Percentiles rank a stretch among this genome's conserved stretches.
Conservation (phyloP, 345 rosid genomes). For the Stellera chamaejasme region DNA sequence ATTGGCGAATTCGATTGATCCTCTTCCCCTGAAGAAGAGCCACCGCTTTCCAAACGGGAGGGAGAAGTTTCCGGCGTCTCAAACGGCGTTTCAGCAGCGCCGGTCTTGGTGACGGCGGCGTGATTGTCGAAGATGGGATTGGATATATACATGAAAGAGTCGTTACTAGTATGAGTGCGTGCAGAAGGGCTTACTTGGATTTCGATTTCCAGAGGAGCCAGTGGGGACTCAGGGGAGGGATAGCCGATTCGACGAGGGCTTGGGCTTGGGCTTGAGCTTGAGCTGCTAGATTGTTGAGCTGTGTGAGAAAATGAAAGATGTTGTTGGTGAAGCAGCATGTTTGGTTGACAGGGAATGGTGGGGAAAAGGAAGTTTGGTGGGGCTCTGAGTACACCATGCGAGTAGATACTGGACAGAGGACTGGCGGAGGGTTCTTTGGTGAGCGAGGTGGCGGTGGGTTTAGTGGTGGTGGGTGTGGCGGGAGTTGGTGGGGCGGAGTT, state of each 20-base stretch:
- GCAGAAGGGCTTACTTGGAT: neutral
- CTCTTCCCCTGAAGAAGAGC: conserved; percentile 20
- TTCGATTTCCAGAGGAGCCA: conserved; percentile 23
- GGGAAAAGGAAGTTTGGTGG: conserved; percentile 53
- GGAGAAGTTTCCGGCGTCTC: conserved; percentile 86
- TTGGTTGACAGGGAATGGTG: conserved; percentile 14
- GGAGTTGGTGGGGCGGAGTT: conserved; percentile 17
- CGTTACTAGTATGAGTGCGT: conserved; percentile 5
- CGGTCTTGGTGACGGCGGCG: conserved; percentile 15
- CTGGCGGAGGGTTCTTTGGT: conserved; percentile 18
- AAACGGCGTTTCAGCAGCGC: conserved; percentile 44
- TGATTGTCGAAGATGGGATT: conserved; percentile 76
- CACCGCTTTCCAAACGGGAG: conserved; percentile 40
- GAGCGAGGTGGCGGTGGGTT: conserved; percentile 9
- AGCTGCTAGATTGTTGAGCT: conserved; percentile 11
- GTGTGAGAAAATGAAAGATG: conserved; percentile 14
- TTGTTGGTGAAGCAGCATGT: conserved; percentile 3
- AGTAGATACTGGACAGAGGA: conserved; percentile 37
- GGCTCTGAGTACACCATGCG: conserved; percentile 62
- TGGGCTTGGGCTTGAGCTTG: conserved; percentile 16
- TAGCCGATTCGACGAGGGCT: conserved; percentile 30
- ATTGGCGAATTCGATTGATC: conserved; percentile 6
- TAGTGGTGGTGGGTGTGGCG: conserved; percentile 14
- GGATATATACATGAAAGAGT: conserved; percentile 60
- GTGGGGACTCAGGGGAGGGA: conserved; percentile 20